Percentiles rank a stretch among this genome's conserved stretches.
phyloP scores from a whole-genome alignment of 495 filamentous ascomycete genomes.

The Oidiodendron maius region DNA sequence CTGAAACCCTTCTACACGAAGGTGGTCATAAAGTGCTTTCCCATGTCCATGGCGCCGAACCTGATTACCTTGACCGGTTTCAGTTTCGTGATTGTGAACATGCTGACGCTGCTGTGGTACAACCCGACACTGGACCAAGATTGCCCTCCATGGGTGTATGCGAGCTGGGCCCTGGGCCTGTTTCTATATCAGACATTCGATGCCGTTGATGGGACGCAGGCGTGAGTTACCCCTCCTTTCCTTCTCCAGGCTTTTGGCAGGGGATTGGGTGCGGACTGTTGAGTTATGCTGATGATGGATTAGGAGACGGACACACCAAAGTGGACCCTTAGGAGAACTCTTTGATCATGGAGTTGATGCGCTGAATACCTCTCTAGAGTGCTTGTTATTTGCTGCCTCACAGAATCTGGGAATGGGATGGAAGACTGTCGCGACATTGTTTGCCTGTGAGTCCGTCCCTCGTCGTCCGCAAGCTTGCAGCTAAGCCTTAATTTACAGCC shows the following conservation, averaged over 20 bases:
- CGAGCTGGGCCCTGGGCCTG: conserved; percentile 78
- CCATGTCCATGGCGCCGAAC: conserved; percentile 87
- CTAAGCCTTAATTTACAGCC: conserved; percentile 34
- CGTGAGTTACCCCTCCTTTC: conserved; percentile 46
- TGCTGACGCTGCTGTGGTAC: conserved; percentile 93
- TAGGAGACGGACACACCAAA: conserved; percentile 82
- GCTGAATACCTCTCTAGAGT: conserved; percentile 89
- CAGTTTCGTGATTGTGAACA: conserved; percentile 83
- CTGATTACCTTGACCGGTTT: conserved; percentile 88
- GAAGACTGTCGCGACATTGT: conserved; percentile 78
- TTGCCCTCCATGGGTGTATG: conserved; percentile 93
- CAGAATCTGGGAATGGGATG: conserved; percentile 93
- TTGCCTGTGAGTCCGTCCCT: conserved; percentile 56
- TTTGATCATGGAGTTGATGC: conserved; percentile 99
- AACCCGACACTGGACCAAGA: conserved; percentile 90
- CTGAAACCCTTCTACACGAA: conserved; percentile 97
- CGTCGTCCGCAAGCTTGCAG: not conserved
- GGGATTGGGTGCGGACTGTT: not conserved
- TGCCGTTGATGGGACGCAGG: conserved; percentile 91
- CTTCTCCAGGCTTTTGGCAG: not conserved
- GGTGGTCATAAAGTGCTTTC: conserved; percentile 87
- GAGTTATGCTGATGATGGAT: conserved; percentile 12
- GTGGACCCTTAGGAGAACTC: conserved; percentile 88
- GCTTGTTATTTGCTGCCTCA: conserved; percentile 80
- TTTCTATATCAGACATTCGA: conserved; percentile 99